Evolutionary conservation across 208 protist genomes (phyloP).

Genomic region (Leishmania arabica): DNA sequence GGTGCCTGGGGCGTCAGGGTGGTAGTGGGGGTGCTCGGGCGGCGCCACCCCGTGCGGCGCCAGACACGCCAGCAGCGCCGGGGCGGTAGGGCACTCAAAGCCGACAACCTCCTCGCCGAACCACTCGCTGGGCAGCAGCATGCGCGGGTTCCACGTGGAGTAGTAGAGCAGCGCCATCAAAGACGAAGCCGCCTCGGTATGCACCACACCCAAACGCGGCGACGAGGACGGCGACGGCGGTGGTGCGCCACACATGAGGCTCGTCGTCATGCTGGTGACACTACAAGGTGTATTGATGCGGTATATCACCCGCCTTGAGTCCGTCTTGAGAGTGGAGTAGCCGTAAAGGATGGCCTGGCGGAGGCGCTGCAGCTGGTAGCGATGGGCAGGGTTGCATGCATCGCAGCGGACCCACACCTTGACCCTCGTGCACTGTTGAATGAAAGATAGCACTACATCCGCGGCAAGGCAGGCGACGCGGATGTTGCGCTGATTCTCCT

Average conservation of each 20-base stretch:
- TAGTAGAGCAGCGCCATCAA: slow-evolving; percentile 64
- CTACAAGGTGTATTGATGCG: slow-evolving; percentile 16
- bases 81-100: slow-evolving; percentile 61
- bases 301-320: slow-evolving; percentile 6
- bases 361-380: slow-evolving; percentile 54
- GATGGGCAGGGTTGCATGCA: slow-evolving; percentile 45
- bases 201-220: neutral
- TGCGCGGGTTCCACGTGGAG: slow-evolving; percentile 34
- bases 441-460: slow-evolving; percentile 41
- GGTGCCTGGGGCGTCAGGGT: neutral
- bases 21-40: slow-evolving; percentile 24
- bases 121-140: slow-evolving; percentile 65
- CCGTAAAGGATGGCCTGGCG: slow-evolving; percentile 61
- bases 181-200: slow-evolving; percentile 32
- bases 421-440: slow-evolving; percentile 21
- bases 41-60: slow-evolving; percentile 16
- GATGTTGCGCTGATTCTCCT: slow-evolving; percentile 34
- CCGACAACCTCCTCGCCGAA: slow-evolving; percentile 77
- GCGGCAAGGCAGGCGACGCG: slow-evolving; percentile 37
- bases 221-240: neutral
- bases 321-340: slow-evolving; percentile 17
- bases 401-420: slow-evolving; percentile 84
- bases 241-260: neutral
- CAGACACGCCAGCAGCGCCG: slow-evolving; percentile 31
- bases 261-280: slow-evolving; percentile 3